phyloP scores from a whole-genome alignment of 768 basidiomycete species.

The Arthromyces matolae region DNA sequence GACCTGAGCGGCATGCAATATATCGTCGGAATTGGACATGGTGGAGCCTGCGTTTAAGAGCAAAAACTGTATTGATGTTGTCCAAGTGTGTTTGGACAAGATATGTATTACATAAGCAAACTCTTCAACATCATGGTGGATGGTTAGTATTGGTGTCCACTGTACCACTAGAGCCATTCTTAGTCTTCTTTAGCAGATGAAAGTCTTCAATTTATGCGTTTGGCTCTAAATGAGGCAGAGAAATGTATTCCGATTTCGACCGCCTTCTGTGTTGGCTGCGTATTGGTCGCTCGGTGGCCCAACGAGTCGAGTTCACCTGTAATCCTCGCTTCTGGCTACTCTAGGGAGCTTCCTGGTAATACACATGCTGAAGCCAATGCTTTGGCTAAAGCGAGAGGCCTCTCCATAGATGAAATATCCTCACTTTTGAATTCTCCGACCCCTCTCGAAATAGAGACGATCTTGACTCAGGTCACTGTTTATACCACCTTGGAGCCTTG shows the following conservation, averaged over 20 bases:
- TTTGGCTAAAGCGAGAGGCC: slow-evolving; percentile 59
- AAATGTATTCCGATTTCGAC: slow-evolving; percentile 67
- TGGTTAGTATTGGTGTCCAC: slow-evolving; percentile 6
- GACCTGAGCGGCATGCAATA: slow-evolving; percentile 23
- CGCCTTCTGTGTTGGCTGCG: slow-evolving; percentile 91
- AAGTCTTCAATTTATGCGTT: slow-evolving; percentile 44
- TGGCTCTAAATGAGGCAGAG: slow-evolving; percentile 68
- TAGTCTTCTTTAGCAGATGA: slow-evolving; percentile 11
- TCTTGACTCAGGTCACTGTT: slow-evolving; percentile 63
- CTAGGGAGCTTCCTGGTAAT: slow-evolving; percentile 88
- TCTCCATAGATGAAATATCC: slow-evolving; percentile 42
- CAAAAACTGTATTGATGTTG: slow-evolving; percentile 5
- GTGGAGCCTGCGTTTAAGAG: slow-evolving; percentile 23
- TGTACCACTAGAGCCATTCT: neutral
- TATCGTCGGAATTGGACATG: slow-evolving; percentile 55
- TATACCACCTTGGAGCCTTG: slow-evolving; percentile 98
- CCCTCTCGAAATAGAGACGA: slow-evolving; percentile 37
- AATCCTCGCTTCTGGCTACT: slow-evolving; percentile 78
- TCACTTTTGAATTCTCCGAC: slow-evolving; percentile 37
- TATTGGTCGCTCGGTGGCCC: slow-evolving; percentile 54
- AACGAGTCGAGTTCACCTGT: slow-evolving; percentile 35
- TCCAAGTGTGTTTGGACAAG: slow-evolving; percentile 11
- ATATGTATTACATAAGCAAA: slow-evolving; percentile 20
- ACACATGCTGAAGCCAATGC: slow-evolving; percentile 98
- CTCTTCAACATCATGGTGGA: slow-evolving; percentile 2